phyloP scores from a whole-genome alignment of 306 rosid species.

The Ammopiptanthus mongolicus region DNA sequence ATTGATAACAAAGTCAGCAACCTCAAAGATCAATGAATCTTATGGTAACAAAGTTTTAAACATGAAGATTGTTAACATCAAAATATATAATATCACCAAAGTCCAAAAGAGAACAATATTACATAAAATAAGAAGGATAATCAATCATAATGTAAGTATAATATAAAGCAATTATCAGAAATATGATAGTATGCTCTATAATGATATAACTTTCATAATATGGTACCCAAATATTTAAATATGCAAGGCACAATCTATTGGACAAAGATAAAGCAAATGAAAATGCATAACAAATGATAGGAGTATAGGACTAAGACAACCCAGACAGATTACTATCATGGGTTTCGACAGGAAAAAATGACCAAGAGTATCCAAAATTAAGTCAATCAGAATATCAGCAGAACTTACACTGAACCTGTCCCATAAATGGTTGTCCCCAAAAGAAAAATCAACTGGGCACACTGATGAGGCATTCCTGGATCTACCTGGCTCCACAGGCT shows the following conservation, averaged over 20 bases:
- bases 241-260: background rate
- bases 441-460: constrained; percentile 88
- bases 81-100: background rate
- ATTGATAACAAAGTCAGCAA: background rate
- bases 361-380: background rate
- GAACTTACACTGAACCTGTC: constrained; percentile 86
- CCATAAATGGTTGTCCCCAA: constrained; percentile 97
- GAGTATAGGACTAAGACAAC: background rate
- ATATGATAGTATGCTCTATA: background rate
- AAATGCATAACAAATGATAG: background rate
- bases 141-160: background rate
- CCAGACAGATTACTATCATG: background rate
- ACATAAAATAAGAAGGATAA: background rate
- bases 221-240: background rate
- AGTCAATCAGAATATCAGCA: constrained; percentile 15
- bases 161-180: background rate
- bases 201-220: background rate
- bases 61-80: background rate
- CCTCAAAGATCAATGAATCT: constrained; percentile 7
- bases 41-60: background rate
- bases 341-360: background rate
- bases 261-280: background rate
- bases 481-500: constrained; percentile 73
- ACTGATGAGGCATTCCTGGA: constrained; percentile 79
- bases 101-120: background rate